Evolutionary conservation across 805 yeast species (phyloP), one percentile per base, ranked within the genome.

Genomic region (Spathaspora passalidarum): DNA sequence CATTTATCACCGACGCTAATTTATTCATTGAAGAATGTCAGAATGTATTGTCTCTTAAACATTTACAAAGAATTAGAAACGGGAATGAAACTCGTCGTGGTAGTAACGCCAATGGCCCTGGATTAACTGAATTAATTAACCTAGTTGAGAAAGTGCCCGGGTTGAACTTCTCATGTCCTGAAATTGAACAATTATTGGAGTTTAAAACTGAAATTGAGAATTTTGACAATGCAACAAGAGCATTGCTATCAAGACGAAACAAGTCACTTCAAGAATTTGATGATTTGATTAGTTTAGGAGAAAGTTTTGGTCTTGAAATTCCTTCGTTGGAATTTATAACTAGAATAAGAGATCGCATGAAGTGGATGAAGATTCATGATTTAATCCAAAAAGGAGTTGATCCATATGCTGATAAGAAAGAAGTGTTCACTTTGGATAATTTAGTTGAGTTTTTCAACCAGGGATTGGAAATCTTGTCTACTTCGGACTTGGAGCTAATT

Each of bases 21-120:
- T 60, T 57, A 7, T 81, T 86, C 76, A 67, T 75, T 18, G 82
- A 78, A 14, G 73, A 74, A 29, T 85, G 86, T 19, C 81, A 78
- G 49, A 65, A 62, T 2, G 57, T 82, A 16, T 56, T 85, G 50
- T 70, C 80, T 8, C 69, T 76, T 36, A 80, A 72, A 55, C 81
- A 74, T 43, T 76, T 75, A 23, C 78, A 76, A 43, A 61, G 84
- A 46, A 75, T 78, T 43, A 56, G 73, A 45, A 66, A 60, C 43
- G 61, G 68, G 1, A 56, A 46, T 38, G 62, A 58, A n/a, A 42
- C 39, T 22, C 48, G 36, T 22, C 26, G 40, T 23, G 20, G 38
- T 8, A 17, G 41, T 14, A 22, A 18, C 22, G 60, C 66, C 1
- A 61, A 57, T 16, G 46, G 40, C 10, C 32, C 42, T 4, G 26